These are phyloP conservation scores for Quercus lobata DNA, from an alignment of 331 rosid species.

Conservation along the genomic window DNA sequence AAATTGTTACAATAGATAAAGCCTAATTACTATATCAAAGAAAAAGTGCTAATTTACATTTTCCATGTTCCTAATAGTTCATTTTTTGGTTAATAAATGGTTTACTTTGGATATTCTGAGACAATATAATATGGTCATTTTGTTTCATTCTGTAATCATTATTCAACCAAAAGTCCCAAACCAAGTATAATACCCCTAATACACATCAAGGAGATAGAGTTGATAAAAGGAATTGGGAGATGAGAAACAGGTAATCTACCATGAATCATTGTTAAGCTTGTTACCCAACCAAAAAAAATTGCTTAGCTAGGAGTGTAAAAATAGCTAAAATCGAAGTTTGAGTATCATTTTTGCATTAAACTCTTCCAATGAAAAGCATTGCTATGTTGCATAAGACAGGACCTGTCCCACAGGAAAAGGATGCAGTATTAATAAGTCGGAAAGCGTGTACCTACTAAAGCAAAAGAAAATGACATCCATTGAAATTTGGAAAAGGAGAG, in stretches of 20 bases:
- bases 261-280: neutral
- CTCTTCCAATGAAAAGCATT: neutral
- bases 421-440: conserved; percentile 14
- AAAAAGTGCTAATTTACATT: neutral
- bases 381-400: conserved; percentile 12
- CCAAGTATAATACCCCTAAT: no score
- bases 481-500: conserved; percentile 13
- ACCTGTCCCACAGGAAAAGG: conserved; percentile 32
- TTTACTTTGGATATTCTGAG: neutral
- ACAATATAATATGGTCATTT: neutral
- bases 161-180: neutral
- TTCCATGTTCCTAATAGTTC: neutral
- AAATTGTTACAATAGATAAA: neutral
- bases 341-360: neutral
- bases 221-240: no score
- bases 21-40: neutral
- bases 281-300: no score
- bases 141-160: neutral
- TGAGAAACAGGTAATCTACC: neutral
- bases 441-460: conserved; percentile 56
- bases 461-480: conserved; percentile 47
- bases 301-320: neutral
- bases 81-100: neutral
- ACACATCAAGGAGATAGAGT: no score
- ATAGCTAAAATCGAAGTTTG: neutral